Evolutionary conservation across 148 eudicot genomes (phyloP), one percentile per base, ranked within the genome.

Genomic region (Selenicereus undatus): DNA sequence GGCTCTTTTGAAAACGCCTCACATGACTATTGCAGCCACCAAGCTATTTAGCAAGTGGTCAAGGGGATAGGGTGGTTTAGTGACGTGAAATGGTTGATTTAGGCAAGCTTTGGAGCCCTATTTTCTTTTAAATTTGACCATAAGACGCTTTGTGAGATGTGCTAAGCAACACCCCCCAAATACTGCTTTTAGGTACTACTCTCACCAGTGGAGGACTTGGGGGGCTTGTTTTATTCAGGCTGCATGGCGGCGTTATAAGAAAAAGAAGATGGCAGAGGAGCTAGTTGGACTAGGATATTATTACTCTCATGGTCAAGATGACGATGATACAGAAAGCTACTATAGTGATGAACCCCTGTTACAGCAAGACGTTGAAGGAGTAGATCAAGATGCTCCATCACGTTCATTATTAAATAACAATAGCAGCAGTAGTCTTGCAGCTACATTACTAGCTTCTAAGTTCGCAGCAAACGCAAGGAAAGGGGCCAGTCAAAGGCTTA

Each of bases 161-260:
- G 14, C 52, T 48, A 48, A 48, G 43, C 52, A 32, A 8, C 14
- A 48, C 52, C 12, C 12, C 52, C 5, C 14, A 48, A 48, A 48
- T 48, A 14, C 4, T 48, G 17, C 21, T 3, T 30, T 62, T 78
- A 81, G 98, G 56, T 94, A 90, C 74, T 92, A 94, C 73, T 94
- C 98, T 0, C 93, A 92, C 84, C 98, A 94, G 58, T 94, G 98
- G 97, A 85, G 98, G 78, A 91, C 94, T 8, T 94, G 98, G 98
- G 98, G 98, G 5, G 88, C 97, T 71, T 92, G 98, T 68, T 90
- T 87, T 52, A 87, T 96, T 73, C 97, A 96, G 73, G 89, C 90
- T 5, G 99, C 99, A 10, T 96, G 99, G 98, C 85, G 97, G 70
- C 88, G 97, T 16, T 76, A 81, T 29, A 88, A 78, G 62, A 91